Base-by-base conservation (phyloP, 768 basidiomycete species). In the Termitomyces sp. region DNA sequence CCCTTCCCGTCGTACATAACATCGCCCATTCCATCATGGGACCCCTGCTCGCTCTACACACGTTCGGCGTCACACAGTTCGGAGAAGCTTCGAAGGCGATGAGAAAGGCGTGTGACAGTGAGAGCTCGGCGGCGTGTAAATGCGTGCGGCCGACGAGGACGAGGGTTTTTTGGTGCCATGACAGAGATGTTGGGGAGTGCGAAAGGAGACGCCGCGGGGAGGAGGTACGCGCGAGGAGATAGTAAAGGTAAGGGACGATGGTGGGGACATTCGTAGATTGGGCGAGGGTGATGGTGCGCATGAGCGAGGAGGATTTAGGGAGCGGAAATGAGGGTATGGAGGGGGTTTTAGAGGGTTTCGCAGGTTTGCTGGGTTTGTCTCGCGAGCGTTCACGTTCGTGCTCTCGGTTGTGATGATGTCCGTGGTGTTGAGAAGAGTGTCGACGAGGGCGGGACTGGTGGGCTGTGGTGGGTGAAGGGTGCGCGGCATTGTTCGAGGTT, bases 221-320 rank as follows among this genome's bases (percentile, higher is more conserved):
- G 12, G 59, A 61, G 19, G 76, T 71, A 10, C 75, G 74, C 10
- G 78, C 76, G 40, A 80, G 67, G 64, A 77, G 77, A 64, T 82
- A 81, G 62, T 73, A 80, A 0, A 76, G 74, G 60, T 78, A 79
- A 0, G 80, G 81, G 3, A 83, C 69, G 19, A 77, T 64, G 17
- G 69, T 65, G 17, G 68, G 70, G 15, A 80, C 63, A 53, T 71
- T 66, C 49, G 68, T 75, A 35, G 72, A 69, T 45, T 70, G 72
- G 0, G 77, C 79, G 35, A 83, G 73, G 35, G 66, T 55, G 51
- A 81, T 76, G 6, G 75, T 71, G 15, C 73, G 74, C 72, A 77
- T 76, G 55, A 79, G 61, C 23, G 72, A 70, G 47, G 75, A 74
- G 47, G 71, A 40, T 35, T 47, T 57, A 40, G 49, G 53, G 28